Evolutionary conservation across 176 grass and related monocot genomes (phyloP).

Genomic region (Eragrostis curvula): DNA sequence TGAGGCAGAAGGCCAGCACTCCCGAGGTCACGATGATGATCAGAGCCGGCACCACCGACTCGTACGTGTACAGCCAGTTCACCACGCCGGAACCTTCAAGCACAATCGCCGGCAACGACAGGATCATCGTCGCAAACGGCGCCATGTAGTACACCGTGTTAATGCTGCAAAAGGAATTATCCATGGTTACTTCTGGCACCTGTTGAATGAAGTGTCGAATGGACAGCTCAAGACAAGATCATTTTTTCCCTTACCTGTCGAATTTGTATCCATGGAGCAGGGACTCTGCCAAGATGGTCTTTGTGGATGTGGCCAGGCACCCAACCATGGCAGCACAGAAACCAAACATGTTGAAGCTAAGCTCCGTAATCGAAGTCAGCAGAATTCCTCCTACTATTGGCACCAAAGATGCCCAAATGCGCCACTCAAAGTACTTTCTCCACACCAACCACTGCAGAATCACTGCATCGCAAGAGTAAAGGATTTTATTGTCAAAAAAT

Average conservation of each 20-base stretch:
- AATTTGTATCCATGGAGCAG: slow-evolving; percentile 91
- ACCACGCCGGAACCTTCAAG: slow-evolving; percentile 67
- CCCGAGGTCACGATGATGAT: slow-evolving; percentile 70
- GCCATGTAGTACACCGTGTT: slow-evolving; percentile 96
- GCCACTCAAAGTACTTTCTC: slow-evolving; percentile 79
- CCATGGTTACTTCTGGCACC: too few species aligned
- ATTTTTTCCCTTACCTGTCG: slow-evolving; percentile 62
- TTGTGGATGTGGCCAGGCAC: slow-evolving; percentile 83
- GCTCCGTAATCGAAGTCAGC: slow-evolving; percentile 73
- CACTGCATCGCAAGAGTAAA: slow-evolving; percentile 44
- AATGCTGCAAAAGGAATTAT: slow-evolving; percentile 46
- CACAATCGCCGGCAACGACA: slow-evolving; percentile 54
- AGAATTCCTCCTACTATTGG: slow-evolving; percentile 84
- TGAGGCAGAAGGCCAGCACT: slow-evolving; percentile 74
- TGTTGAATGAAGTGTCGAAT: too few species aligned
- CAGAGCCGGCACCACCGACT: slow-evolving; percentile 50
- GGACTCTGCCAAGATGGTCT: slow-evolving; percentile 84
- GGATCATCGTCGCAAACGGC: slow-evolving; percentile 82
- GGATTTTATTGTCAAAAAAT: slow-evolving; percentile 34
- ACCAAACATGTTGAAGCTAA: slow-evolving; percentile 77
- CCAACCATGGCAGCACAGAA: slow-evolving; percentile 84
- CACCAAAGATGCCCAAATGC: slow-evolving; percentile 78
- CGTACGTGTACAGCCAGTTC: slow-evolving; percentile 69
- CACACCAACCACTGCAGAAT: slow-evolving; percentile 86
- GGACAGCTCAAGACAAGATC: neutral